Percentiles rank a stretch among this genome's conserved stretches.
Conservation (phyloP, 2,329 filamentous ascomycete species). For the Aspergillus quadrilineatus region DNA sequence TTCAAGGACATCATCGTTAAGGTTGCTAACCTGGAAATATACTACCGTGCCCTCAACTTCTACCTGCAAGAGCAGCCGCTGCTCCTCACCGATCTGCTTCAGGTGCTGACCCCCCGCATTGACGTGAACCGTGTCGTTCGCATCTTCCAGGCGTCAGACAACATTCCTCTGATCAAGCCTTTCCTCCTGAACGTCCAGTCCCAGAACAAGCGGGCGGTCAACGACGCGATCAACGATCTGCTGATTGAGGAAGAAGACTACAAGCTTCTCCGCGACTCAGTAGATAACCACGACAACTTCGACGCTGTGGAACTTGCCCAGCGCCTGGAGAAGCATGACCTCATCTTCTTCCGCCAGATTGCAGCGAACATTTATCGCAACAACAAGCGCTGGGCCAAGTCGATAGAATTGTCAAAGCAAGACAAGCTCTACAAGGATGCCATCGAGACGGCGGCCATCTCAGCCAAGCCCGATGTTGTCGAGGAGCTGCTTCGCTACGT, state of each 20-base stretch:
- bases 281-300: conserved; percentile 99
- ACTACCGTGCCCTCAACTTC: conserved; percentile 95
- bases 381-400: conserved; percentile 99
- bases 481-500: conserved; percentile 96
- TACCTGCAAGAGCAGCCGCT: conserved; percentile 97
- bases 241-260: conserved; percentile 99
- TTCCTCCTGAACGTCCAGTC: conserved; percentile 94
- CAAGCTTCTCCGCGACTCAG: conserved; percentile 96
- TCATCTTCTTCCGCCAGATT: conserved; percentile 99
- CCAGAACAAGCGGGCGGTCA: conserved; percentile 98
- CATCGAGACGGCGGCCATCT: conserved; percentile 94
- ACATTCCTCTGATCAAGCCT: conserved; percentile 96
- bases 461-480: conserved; percentile 84
- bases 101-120: conserved; percentile 86
- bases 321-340: conserved; percentile 92
- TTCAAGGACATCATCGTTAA: conserved; percentile 99
- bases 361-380: conserved; percentile 98
- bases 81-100: conserved; percentile 90
- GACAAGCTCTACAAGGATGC: conserved; percentile 99
- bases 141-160: conserved; percentile 98
- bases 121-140: conserved; percentile 99
- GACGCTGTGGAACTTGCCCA: conserved; percentile 89
- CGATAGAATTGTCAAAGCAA: conserved; percentile 94
- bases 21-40: conserved; percentile 97
- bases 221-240: conserved; percentile 95